phyloP scores from a whole-genome alignment of 768 basidiomycete species.

The Rhizopogon salebrosus region DNA sequence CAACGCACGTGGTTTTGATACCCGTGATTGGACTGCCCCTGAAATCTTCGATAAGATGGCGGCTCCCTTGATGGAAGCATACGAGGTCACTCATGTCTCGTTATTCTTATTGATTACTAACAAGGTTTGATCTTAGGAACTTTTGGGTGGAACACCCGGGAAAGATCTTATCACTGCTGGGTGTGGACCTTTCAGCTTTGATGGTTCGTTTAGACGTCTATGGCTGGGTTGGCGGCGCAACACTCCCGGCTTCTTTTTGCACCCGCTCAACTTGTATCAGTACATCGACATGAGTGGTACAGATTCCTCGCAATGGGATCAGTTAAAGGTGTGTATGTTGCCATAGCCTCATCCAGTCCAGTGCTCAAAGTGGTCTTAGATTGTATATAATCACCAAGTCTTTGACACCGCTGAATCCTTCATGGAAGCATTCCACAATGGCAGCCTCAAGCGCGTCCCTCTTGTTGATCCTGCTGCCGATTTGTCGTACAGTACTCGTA shows the following conservation, averaged over 20 bases:
- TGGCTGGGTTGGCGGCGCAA: conserved; percentile 51
- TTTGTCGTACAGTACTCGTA: conserved; percentile 42
- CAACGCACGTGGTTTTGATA: conserved; percentile 41
- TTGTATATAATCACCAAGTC: conserved; percentile 57
- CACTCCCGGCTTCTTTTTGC: conserved; percentile 46
- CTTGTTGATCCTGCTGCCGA: conserved; percentile 28
- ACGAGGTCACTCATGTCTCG: conserved; percentile 30
- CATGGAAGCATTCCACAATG: conserved; percentile 46
- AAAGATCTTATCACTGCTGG: conserved; percentile 44
- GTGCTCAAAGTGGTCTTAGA: conserved; percentile 20
- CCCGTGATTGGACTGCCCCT: conserved; percentile 17
- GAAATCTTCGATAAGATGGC: conserved; percentile 29
- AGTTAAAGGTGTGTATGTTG: conserved; percentile 39
- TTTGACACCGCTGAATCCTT: conserved; percentile 46
- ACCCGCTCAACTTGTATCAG: conserved; percentile 49
- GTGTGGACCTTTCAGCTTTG: conserved; percentile 51
- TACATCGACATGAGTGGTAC: conserved; percentile 55
- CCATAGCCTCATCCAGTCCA: not conserved
- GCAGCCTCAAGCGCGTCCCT: conserved; percentile 41
- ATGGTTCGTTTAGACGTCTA: conserved; percentile 52
- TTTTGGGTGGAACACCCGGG: conserved; percentile 42
- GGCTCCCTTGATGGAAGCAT: conserved; percentile 33
- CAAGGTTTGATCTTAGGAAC: conserved; percentile 29
- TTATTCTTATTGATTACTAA: not conserved
- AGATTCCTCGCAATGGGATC: conserved; percentile 45